Conservation (phyloP, 371 early-diverging fungal genomes). For the Batrachochytrium dendrobatidis region DNA sequence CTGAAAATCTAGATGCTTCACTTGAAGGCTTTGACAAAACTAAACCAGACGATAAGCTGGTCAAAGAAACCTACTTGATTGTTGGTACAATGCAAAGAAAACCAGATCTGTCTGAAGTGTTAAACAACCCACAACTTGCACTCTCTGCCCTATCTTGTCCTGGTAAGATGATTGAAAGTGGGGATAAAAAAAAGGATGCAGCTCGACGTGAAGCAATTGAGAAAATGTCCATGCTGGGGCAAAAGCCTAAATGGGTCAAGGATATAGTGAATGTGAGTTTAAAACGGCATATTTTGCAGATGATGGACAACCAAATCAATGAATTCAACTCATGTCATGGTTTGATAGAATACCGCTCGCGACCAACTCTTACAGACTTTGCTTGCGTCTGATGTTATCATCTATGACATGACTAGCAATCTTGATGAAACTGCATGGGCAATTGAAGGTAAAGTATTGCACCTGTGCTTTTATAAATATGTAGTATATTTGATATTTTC, state of each 20-base stretch:
- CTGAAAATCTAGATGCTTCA: constrained; percentile 5
- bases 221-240: constrained; percentile 34
- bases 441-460: constrained; percentile 27
- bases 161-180: constrained; percentile 35
- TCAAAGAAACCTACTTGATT: constrained; percentile 25
- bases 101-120: not conserved
- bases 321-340: no score
- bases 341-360: constrained; percentile 18
- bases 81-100: constrained; percentile 20
- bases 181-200: constrained; percentile 40
- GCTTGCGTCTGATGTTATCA: constrained; percentile 35
- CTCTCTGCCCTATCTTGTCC: constrained; percentile 6
- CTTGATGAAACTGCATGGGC: constrained; percentile 44
- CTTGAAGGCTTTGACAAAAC: constrained; percentile 11
- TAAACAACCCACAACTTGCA: not conserved
- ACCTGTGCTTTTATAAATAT: not conserved
- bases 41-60: constrained; percentile 7
- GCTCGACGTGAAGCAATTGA: constrained; percentile 40
- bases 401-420: constrained; percentile 34
- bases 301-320: no score
- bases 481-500: not conserved
- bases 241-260: constrained; percentile 32
- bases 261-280: constrained; percentile 23
- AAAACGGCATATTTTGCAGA: not conserved
- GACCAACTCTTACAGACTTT: constrained; percentile 25